phyloP scores from a whole-genome alignment of 805 yeast species.

The Wickerhamomyces hampshirensis region DNA sequence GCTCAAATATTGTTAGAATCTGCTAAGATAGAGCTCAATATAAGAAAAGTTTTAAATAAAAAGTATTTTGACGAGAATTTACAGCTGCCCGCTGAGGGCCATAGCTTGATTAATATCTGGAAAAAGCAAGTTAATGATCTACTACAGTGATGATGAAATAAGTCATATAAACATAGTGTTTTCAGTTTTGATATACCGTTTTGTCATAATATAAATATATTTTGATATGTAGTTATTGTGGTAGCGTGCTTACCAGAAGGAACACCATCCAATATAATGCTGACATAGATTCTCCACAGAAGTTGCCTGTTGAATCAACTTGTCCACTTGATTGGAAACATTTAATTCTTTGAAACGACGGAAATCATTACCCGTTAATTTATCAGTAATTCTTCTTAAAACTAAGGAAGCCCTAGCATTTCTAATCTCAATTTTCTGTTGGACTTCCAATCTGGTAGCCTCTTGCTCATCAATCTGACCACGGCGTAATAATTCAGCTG shows the following conservation, averaged over 20 bases:
- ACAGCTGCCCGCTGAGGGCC: constrained; percentile 20
- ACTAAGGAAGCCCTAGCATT: constrained; percentile 91
- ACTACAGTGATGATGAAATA: neutral
- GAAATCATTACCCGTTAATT: constrained; percentile 91
- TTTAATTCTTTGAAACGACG: constrained; percentile 63
- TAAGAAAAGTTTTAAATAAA: constrained; percentile 50
- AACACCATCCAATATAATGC: constrained; percentile 98
- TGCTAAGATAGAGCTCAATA: constrained; percentile 52
- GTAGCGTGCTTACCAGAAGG: constrained; percentile 68
- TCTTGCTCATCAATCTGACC: constrained; percentile 78
- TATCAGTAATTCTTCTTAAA: constrained; percentile 83
- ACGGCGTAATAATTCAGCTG: constrained; percentile 62
- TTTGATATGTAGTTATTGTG: neutral
- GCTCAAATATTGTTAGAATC: constrained; percentile 24
- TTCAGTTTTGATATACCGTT: too few relatives aligned
- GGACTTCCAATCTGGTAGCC: constrained; percentile 62
- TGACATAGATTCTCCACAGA: constrained; percentile 94
- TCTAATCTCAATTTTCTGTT: constrained; percentile 67
- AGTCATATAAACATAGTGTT: neutral
- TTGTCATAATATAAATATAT: neutral
- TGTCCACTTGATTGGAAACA: constrained; percentile 89
- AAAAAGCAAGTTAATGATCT: constrained; percentile 13
- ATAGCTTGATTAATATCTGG: constrained; percentile 45
- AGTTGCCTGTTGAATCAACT: constrained; percentile 91
- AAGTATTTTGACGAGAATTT: constrained; percentile 45